Conservation (phyloP, 1,139 yeast genomes). For the Sugiyamaella xylanicola region DNA sequence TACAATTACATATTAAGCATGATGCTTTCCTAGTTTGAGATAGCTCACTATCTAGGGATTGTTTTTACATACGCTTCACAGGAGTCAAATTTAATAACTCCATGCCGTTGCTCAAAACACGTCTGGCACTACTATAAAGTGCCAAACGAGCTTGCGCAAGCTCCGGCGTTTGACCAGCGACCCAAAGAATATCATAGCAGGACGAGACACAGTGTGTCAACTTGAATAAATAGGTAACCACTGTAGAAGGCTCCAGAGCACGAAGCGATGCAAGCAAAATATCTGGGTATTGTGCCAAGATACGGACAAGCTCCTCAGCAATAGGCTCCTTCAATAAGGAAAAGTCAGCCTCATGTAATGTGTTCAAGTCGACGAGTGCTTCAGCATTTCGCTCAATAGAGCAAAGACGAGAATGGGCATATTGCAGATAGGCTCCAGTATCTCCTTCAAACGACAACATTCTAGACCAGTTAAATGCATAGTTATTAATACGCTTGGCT, state of each 20-base stretch:
- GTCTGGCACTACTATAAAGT: slow-evolving; percentile 86
- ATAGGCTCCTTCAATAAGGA: slow-evolving; percentile 74
- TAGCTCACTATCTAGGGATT: no score
- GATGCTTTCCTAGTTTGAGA: no score
- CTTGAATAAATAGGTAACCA: slow-evolving; percentile 90
- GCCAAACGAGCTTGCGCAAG: slow-evolving; percentile 93
- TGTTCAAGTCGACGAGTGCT: slow-evolving; percentile 40
- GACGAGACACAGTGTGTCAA: slow-evolving; percentile 93
- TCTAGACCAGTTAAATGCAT: slow-evolving; percentile 97
- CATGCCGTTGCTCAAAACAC: slow-evolving; percentile 91
- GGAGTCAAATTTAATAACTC: slow-evolving; percentile 89
- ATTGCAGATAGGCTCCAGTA: slow-evolving; percentile 98
- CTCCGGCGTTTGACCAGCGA: slow-evolving; percentile 90
- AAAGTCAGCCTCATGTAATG: slow-evolving; percentile 63
- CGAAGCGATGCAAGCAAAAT: slow-evolving; percentile 79
- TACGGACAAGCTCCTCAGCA: slow-evolving; percentile 72
- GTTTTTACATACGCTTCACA: slow-evolving; percentile 90
- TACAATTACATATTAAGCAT: no score
- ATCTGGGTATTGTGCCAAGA: slow-evolving; percentile 90
- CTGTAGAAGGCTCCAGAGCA: slow-evolving; percentile 89
- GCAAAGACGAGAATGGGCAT: slow-evolving; percentile 96
- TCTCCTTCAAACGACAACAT: slow-evolving; percentile 99
- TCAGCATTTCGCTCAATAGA: slow-evolving; percentile 87
- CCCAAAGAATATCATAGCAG: slow-evolving; percentile 95
- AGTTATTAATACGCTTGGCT: slow-evolving; percentile 94